Percentiles rank a stretch among this genome's conserved stretches.
phyloP scores from a whole-genome alignment of 129 eudicot genomes.

The Flaveria ramosissima region DNA sequence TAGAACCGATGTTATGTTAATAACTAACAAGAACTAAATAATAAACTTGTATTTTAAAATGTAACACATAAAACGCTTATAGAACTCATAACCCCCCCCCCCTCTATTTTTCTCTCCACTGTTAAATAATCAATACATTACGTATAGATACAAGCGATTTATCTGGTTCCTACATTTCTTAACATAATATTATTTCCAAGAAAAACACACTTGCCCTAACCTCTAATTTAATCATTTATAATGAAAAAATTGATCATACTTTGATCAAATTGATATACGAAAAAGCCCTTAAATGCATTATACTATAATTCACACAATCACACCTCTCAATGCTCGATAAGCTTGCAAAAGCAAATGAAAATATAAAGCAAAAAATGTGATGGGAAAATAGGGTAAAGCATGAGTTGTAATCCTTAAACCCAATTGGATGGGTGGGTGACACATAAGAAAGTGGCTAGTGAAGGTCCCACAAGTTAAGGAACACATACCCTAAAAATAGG shows the following conservation, averaged over 20 bases:
- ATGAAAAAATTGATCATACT: neutral
- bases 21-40: no score
- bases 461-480: slow-evolving; percentile 34
- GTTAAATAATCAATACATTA: no score
- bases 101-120: no score
- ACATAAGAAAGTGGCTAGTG: slow-evolving; percentile 32
- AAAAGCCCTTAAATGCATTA: neutral
- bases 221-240: neutral
- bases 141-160: no score
- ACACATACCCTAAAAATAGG: slow-evolving; percentile 37
- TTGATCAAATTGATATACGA: neutral
- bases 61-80: no score
- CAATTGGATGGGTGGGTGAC: slow-evolving; percentile 47
- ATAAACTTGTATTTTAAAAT: no score
- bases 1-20: no score
- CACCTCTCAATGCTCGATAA: slow-evolving; percentile 19
- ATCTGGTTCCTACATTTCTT: no score
- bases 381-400: slow-evolving; percentile 23
- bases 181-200: no score
- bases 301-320: slow-evolving; percentile 8
- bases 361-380: slow-evolving; percentile 14
- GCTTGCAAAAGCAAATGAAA: slow-evolving; percentile 5
- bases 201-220: no score
- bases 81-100: no score
- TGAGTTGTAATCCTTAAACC: slow-evolving; percentile 51